phyloP scores from a whole-genome alignment of 805 yeast species.

The Myxozyma geophila region DNA sequence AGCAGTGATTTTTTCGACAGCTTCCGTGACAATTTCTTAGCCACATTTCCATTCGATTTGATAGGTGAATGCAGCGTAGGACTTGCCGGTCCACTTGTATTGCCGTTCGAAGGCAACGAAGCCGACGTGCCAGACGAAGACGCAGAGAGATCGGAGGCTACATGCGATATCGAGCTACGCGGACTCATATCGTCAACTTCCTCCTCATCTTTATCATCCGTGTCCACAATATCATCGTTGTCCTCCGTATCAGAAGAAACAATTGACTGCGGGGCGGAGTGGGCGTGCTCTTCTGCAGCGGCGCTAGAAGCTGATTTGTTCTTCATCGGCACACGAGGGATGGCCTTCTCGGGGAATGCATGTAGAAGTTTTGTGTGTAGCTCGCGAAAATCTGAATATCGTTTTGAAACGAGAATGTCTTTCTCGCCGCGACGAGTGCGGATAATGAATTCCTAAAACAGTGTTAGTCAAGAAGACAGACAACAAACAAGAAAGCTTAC shows the following conservation, averaged over 20 bases:
- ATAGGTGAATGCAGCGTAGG: background rate
- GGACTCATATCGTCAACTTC: constrained; percentile 32
- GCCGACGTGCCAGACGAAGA: constrained; percentile 13
- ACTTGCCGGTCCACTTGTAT: background rate
- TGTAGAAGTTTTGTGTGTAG: constrained; percentile 51
- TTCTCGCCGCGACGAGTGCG: constrained; percentile 48
- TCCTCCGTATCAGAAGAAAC: background rate
- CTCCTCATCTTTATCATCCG: background rate
- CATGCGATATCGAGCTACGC: constrained; percentile 26
- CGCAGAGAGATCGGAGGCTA: constrained; percentile 17
- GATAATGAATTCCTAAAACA: constrained; percentile 51
- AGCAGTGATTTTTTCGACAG: constrained; percentile 19
- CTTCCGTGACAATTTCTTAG: constrained; percentile 5
- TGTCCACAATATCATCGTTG: background rate
- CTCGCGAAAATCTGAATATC: constrained; percentile 69
- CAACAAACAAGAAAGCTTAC: constrained; percentile 10
- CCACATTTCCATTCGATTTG: background rate
- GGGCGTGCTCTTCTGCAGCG: constrained; percentile 13
- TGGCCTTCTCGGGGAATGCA: constrained; percentile 69
- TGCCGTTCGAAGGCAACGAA: constrained; percentile 1
- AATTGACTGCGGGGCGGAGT: constrained; percentile 19
- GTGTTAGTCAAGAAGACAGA: background rate
- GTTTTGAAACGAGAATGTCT: constrained; percentile 57
- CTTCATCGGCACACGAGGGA: constrained; percentile 64
- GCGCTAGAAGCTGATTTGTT: constrained; percentile 43